These are phyloP conservation scores for Gomphus sp. DNA, from an alignment of 1,284 basidiomycete species.

Conservation along the genomic window DNA sequence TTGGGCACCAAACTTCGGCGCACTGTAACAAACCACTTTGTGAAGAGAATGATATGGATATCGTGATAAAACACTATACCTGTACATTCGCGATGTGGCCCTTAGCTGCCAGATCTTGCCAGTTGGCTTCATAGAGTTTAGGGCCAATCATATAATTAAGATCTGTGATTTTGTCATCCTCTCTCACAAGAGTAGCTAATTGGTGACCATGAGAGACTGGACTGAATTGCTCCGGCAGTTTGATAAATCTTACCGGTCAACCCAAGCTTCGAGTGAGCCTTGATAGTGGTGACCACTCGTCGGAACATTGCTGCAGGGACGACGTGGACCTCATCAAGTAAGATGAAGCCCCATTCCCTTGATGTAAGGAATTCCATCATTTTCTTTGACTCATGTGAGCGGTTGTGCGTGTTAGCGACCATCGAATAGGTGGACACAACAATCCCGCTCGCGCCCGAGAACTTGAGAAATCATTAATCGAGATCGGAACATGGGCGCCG, in stretches of 20 bases:
- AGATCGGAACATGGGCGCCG: not conserved
- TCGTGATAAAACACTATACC: slow-evolving; percentile 34
- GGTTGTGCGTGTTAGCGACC: slow-evolving; percentile 94
- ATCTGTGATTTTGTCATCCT: slow-evolving; percentile 99
- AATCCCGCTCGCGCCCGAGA: slow-evolving; percentile 89
- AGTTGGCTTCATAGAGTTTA: slow-evolving; percentile 99
- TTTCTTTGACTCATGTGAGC: slow-evolving; percentile 94
- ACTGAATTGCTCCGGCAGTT: slow-evolving; percentile 1
- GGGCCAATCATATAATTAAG: slow-evolving; percentile 99
- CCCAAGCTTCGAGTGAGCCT: slow-evolving; percentile 94
- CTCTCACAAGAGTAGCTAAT: slow-evolving; percentile 90
- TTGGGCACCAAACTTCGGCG: slow-evolving; percentile 99
- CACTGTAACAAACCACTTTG: slow-evolving; percentile 42
- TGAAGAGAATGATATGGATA: not conserved
- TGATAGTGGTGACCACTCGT: slow-evolving; percentile 92
- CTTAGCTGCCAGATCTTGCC: slow-evolving; percentile 99
- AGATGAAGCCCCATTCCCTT: slow-evolving; percentile 92
- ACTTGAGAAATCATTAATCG: slow-evolving; percentile 36
- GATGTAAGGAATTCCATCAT: slow-evolving; percentile 98
- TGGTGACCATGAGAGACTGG: not conserved
- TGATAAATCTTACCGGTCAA: slow-evolving; percentile 59
- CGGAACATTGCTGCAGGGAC: slow-evolving; percentile 97
- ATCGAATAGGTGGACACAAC: slow-evolving; percentile 98
- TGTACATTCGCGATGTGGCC: slow-evolving; percentile 99
- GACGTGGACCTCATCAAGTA: slow-evolving; percentile 95